A percentile compares a stretch with the other conserved stretches of the same genome.
These are phyloP conservation scores for Suillus subaureus DNA, from an alignment of 768 basidiomycete genomes.

Conservation along the genomic window DNA sequence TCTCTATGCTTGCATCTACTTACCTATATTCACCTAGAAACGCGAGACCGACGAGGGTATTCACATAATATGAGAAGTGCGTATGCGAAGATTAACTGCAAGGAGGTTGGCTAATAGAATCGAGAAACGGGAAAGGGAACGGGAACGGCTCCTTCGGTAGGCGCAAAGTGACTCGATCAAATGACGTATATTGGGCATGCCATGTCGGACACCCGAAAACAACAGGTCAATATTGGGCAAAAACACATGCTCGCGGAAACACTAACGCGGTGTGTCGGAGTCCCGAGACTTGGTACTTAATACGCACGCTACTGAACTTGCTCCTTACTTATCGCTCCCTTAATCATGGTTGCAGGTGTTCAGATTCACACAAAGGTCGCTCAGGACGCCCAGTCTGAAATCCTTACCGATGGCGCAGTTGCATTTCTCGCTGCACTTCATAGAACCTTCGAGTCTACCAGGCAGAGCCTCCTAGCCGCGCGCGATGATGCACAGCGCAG, in stretches of 20 bases:
- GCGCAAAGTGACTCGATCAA: neutral
- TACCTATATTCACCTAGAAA: neutral
- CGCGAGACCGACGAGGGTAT: neutral
- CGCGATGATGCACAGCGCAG: slow-evolving; percentile 79
- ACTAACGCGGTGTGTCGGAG: slow-evolving; percentile 36
- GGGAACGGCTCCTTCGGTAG: neutral
- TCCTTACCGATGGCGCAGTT: slow-evolving; percentile 87
- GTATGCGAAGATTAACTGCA: neutral
- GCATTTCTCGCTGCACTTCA: slow-evolving; percentile 90
- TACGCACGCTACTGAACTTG: slow-evolving; percentile 4
- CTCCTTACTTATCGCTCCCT: slow-evolving; percentile 16
- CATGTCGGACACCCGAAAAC: neutral
- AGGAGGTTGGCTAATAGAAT: neutral
- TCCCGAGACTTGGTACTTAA: slow-evolving; percentile 40
- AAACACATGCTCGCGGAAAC: slow-evolving; percentile 16
- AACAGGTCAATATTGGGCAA: neutral
- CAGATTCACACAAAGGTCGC: slow-evolving; percentile 66
- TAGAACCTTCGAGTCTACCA: slow-evolving; percentile 87
- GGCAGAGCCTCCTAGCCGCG: slow-evolving; percentile 78
- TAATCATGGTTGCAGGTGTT: slow-evolving; percentile 62
- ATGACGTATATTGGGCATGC: slow-evolving; percentile 2
- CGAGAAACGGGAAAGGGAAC: neutral
- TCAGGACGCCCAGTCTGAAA: slow-evolving; percentile 66
- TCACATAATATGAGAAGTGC: neutral
- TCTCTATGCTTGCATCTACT: neutral